Evolutionary conservation across 768 basidiomycete genomes (phyloP), one percentile per base, ranked within the genome.

Genomic region (Pleurotus giganteus): DNA sequence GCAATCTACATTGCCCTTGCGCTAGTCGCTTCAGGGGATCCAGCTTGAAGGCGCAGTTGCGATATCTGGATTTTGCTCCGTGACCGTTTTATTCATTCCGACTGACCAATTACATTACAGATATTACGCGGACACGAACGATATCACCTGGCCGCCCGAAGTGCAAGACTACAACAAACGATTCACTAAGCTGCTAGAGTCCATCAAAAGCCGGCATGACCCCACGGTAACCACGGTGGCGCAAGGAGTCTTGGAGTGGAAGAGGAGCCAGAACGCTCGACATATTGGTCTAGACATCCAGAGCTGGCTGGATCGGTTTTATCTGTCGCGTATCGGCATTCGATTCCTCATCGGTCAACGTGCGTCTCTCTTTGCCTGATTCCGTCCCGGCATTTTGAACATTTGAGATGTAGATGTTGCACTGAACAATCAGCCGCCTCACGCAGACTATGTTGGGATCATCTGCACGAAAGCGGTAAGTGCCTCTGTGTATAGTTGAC

Each of bases 161-260:
- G 84, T 99, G 0, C 86, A 86, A 61, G 94, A 96, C 61, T 97
- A 93, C 75, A 98, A 98, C 70, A 82, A 84, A 23, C 79, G 84
- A 6, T 98, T 99, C 74, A 99, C 97, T 4, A 87, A 86, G 60
- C 70, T 84, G 31, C 79, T 98, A 7, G 88, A 95, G 43, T 74
- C 83, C 21, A 95, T 99, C 78, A 99, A 99, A 75, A 83, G 79
- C 54, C 79, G 97, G 9, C 97, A 99, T 70, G 96, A 98, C 65
- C 96, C 96, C 0, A 98, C 97, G 0, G 97, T 98, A 6, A 95
- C 96, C 4, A 97, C 95, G 6, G 91, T 98, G 54, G 94, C 92
- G 0, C 94, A 96, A 70, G 96, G 96, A 45, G 90, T 99, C 3
- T 76, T 98, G 56, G 96, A 99, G 67, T 98, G 94, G 94, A 98